phyloP scores from a whole-genome alignment of 371 early-diverging fungal species.

The Mortierella sp. region DNA sequence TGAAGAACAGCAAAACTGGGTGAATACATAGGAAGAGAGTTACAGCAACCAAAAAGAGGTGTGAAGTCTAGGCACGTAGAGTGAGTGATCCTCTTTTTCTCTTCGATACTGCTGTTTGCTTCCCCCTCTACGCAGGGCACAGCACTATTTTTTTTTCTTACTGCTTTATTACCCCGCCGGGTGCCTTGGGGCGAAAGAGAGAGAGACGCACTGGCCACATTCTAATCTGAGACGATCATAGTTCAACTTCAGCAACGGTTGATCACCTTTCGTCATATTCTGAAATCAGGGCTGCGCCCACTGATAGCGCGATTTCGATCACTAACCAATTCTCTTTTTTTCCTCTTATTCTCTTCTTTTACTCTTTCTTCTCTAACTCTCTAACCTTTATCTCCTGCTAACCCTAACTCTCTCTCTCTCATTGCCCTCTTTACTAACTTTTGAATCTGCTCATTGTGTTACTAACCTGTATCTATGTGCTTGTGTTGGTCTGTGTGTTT shows the following conservation, averaged over 20 bases:
- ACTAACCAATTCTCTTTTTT: conserved; percentile 3
- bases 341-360: conserved; percentile 1
- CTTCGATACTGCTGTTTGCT: background rate
- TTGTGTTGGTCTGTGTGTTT: background rate
- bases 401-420: background rate
- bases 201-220: conserved; percentile 3
- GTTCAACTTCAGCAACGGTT: background rate
- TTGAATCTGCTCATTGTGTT: background rate
- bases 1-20: background rate
- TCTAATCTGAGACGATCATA: background rate
- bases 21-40: background rate
- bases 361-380: background rate
- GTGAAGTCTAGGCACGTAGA: background rate
- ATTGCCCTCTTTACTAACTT: background rate
- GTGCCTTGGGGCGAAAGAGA: background rate
- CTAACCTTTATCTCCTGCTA: background rate
- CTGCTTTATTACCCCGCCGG: background rate
- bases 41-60: background rate
- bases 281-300: background rate
- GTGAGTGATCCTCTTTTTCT: conserved; percentile 10
- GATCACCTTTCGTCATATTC: background rate
- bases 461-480: background rate
- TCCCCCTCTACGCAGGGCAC: background rate
- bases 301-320: background rate
- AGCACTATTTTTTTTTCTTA: background rate